These are phyloP conservation scores for Amanita muscaria DNA, from an alignment of 768 basidiomycete genomes.

Conservation along the genomic window DNA sequence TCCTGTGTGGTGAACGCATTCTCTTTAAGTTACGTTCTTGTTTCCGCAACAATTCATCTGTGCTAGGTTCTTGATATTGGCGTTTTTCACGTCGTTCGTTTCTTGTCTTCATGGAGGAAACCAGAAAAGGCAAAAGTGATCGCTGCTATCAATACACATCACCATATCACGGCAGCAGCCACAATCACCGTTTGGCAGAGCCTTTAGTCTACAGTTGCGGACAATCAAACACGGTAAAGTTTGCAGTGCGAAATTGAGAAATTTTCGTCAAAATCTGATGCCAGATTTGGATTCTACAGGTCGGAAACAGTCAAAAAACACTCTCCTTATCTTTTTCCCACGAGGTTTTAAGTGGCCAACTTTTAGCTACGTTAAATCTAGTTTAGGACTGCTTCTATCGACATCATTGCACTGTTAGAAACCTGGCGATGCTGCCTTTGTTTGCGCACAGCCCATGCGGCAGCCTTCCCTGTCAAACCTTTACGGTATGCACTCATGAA, in stretches of 20 bases:
- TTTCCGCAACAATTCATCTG: conserved; percentile 39
- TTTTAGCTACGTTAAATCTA: background rate
- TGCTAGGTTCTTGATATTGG: conserved; percentile 21
- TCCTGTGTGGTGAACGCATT: conserved; percentile 13
- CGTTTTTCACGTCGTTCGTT: conserved; percentile 16
- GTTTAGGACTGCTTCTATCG: background rate
- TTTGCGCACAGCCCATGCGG: conserved; percentile 29
- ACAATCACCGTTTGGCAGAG: no score
- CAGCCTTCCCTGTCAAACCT: conserved; percentile 28
- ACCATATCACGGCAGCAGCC: no score
- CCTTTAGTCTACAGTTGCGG: no score
- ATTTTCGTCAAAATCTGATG: background rate
- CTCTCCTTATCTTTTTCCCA: background rate
- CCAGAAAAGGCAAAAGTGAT: no score
- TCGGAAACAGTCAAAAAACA: background rate
- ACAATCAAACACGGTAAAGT: background rate
- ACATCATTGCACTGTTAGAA: background rate
- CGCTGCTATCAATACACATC: no score
- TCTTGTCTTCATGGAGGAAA: background rate
- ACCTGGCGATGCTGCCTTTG: conserved; percentile 12
- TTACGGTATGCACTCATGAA: conserved; percentile 28
- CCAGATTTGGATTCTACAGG: background rate
- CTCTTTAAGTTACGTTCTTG: conserved; percentile 37
- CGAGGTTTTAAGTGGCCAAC: background rate
- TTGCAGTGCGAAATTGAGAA: background rate